Percentiles rank a stretch among this genome's conserved stretches.
phyloP scores from a whole-genome alignment of 108 stramenopile species.

The Nitzschia sp. region DNA sequence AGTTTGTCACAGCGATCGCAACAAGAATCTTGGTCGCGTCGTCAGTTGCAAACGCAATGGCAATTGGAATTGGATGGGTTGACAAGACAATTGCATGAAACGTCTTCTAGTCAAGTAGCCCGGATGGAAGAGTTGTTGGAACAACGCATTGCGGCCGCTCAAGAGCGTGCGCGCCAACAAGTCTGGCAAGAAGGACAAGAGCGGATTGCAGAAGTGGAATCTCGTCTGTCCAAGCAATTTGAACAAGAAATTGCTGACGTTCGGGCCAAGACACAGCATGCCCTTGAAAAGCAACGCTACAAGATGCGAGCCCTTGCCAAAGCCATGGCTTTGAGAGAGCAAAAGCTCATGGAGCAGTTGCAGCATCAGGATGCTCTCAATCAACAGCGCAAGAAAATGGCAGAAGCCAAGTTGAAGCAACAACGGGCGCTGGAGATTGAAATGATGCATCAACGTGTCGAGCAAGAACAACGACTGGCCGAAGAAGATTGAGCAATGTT shows the following conservation, averaged over 20 bases:
- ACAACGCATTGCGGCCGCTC: constrained; percentile 1
- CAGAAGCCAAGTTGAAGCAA: constrained; percentile 10
- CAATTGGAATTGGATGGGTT: constrained; percentile 6
- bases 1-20: not conserved
- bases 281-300: constrained; percentile 22
- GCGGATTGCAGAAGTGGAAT: constrained; percentile 1
- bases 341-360: constrained; percentile 10
- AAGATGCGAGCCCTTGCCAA: constrained; percentile 34
- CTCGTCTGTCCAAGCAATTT: not conserved
- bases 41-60: not conserved
- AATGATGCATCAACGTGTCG: constrained; percentile 7
- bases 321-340: constrained; percentile 24
- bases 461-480: constrained; percentile 16
- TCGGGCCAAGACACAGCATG: not conserved
- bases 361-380: constrained; percentile 1
- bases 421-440: not conserved
- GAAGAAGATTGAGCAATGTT: not conserved
- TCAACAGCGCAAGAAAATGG: constrained; percentile 7
- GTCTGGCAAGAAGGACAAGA: constrained; percentile 10
- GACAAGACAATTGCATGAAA: constrained; percentile 10
- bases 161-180: constrained; percentile 7
- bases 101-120: not conserved
- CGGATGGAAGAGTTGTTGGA: not conserved
- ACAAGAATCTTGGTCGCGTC: not conserved
- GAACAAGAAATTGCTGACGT: constrained; percentile 13